Base-by-base conservation (phyloP, 2,329 filamentous ascomycete species). In the Aureobasidium lini region DNA sequence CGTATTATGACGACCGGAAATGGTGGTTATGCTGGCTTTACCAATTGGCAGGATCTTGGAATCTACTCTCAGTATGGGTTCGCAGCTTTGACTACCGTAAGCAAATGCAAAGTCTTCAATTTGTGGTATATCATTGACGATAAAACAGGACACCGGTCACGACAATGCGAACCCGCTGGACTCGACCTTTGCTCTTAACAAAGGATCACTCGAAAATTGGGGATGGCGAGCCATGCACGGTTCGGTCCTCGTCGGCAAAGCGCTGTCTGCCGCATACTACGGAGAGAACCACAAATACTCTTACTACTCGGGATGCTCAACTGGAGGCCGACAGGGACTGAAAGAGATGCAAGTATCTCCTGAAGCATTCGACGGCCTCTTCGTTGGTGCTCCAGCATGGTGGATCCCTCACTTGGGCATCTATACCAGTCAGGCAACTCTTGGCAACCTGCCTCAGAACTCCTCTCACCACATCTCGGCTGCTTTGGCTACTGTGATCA, bases 291-390 rank as follows among this genome's bases (percentile, higher is more conserved):
- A 75, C 1, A 67, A 70, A 8, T 78, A 76, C 54, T 77, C 76
- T 6, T 85, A 85, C 69, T 85, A 79, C 62, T 66, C 79, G 1
- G 83, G 83, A 6, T 85, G 83, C 65, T 84, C 81, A 0, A 79
- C 81, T 0, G 84, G 84, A 7, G 83, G 84, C 0, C 74, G 82
- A 0, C 81, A 85, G 70, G 83, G 81, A 2, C 71, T 83, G 40
- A 81, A 80, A 58, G 76, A 77, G 6, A 77, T 79, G 0, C 77
- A 85, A 62, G 65, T 71, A 13, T 83, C 77, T 62, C 81, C 83
- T 0, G 71, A 78, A 0, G 81, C 84, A 61, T 84, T 84, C 60
- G 81, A 84, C 63, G 82, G 82, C 23, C 73, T 81, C 15, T 65
- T 84, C 3, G 77, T 81, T 10, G 80, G 80, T 9, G 79, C 76